phyloP scores from a whole-genome alignment of 1,284 basidiomycete genomes.

The Cutaneotrichosporon mucoides region DNA sequence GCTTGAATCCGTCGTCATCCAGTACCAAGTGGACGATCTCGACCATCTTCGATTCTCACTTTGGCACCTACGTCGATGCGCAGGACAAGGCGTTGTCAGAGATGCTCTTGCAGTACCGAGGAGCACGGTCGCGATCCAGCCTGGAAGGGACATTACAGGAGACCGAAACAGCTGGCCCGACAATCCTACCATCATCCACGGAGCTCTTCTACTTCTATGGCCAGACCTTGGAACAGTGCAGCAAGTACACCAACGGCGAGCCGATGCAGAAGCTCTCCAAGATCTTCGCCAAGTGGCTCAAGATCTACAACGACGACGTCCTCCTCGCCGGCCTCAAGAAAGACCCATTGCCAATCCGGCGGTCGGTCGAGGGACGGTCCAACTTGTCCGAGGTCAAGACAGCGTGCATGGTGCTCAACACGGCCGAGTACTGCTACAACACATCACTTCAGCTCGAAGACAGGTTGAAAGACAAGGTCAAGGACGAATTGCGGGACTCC shows the following conservation, averaged over 20 bases:
- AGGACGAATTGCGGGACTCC: slow-evolving; percentile 67
- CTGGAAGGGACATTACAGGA: slow-evolving; percentile 59
- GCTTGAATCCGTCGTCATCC: slow-evolving; percentile 24
- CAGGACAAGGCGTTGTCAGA: slow-evolving; percentile 68
- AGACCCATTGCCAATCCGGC: slow-evolving; percentile 55
- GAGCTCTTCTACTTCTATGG: slow-evolving; percentile 97
- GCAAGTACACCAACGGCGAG: slow-evolving; percentile 68
- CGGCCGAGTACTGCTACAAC: slow-evolving; percentile 93
- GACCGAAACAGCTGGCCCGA: slow-evolving; percentile 56
- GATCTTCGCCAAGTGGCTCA: slow-evolving; percentile 88
- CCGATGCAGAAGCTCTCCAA: slow-evolving; percentile 72
- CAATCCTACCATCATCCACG: slow-evolving; percentile 86
- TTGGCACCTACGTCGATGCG: slow-evolving; percentile 89
- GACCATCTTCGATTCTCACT: slow-evolving; percentile 83
- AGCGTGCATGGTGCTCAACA: slow-evolving; percentile 85
- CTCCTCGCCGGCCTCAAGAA: slow-evolving; percentile 67
- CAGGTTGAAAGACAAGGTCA: slow-evolving; percentile 77
- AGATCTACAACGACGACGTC: slow-evolving; percentile 88
- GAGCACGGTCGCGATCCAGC: slow-evolving; percentile 61
- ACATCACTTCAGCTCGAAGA: slow-evolving; percentile 92
- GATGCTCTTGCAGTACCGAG: slow-evolving; percentile 68
- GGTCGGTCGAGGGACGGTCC: slow-evolving; percentile 69
- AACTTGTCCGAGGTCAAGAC: slow-evolving; percentile 71
- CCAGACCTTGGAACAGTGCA: slow-evolving; percentile 89
- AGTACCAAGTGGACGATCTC: slow-evolving; percentile 61